Base-by-base conservation (phyloP, 768 basidiomycete species). In the Mycena venus region DNA sequence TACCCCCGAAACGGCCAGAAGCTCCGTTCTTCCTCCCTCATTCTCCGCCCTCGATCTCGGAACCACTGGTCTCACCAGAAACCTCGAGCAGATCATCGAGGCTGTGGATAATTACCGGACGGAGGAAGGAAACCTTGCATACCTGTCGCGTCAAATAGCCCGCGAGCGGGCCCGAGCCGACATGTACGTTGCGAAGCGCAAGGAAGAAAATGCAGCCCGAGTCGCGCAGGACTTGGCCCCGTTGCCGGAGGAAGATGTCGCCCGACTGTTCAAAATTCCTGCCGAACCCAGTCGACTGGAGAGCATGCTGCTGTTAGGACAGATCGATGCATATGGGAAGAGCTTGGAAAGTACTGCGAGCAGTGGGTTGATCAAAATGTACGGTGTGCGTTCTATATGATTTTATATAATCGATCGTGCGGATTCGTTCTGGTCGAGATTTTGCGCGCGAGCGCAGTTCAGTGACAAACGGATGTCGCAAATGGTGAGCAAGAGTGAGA, bases 61-160 rank as follows among this genome's bases (percentile, higher is more conserved):
- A 38, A 90, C 90, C 31, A 86, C 88, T 6, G 90, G 93, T 10
- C 86, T 95, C 62, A 91, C 94, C 66, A 89, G 89, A 80, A 95
- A 95, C 81, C 84, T 98, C 75, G 95, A 96, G 85, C 91, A 93
- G 82, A 91, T 97, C 61, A 91, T 95, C 73, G 96, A 98, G 82
- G 91, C 93, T 0, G 87, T 98, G 72, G 95, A 96, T 84, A 90
- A 86, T 78, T 96, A 96, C 85, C 91, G 93, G 79, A 95, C 94
- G 67, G 97, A 98, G 83, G 95, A 97, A 79, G 95, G 95, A 62
- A 98, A 98, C 83, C 89, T 97, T 76, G 96, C 94, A 65, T 98
- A 96, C 87, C 86, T 96, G 77, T 88, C 88, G 55, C 92, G 97
- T 67, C 96, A 97, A 82, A 97, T 97, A 80, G 93, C 93, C 34